Base-by-base conservation (phyloP, 768 basidiomycete species). In the Rhodocollybia butyracea region DNA sequence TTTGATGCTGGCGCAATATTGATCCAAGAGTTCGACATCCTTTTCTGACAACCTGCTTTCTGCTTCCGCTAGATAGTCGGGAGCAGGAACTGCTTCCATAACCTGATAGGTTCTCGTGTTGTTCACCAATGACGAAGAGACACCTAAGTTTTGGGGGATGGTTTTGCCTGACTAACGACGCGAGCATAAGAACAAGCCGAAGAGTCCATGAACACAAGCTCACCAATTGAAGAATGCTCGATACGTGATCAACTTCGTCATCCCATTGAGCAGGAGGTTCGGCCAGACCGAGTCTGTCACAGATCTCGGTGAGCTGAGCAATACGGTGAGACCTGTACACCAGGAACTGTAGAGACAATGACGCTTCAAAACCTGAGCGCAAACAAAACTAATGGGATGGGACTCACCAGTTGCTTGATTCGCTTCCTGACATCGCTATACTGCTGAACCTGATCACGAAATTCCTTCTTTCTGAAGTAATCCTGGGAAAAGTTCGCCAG, bases 1-100 rank as follows among this genome's bases (percentile, higher is more conserved):
- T 32, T 56, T 43, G 31, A 61, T 61, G 46, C 60, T 61, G 32
- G 42, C 34, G 39, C 60, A 61, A 50, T 58, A 61, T 30, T 58
- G 31, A 30, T 61, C 54, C 54, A 61, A 24, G 34, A 61, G 57
- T 31, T 30, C 26, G 43, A 58, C 19, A 15, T 61, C 54, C 29
- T 39, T 15, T 4, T 45, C 34, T 5, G 54, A 50, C 2, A 58
- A 54, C 17, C 41, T 43, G 30, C n/a, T n/a, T n/a, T n/a, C n/a
- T n/a, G n/a, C n/a, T n/a, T n/a, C n/a, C n/a, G n/a, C n/a, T n/a
- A n/a, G n/a, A n/a, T n/a, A n/a, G n/a, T n/a, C n/a, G n/a, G n/a
- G n/a, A n/a, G n/a, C n/a, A n/a, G n/a, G n/a, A n/a, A n/a, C n/a
- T n/a, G n/a, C n/a, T n/a, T n/a, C n/a, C n/a, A n/a, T n/a, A n/a